Evolutionary conservation across 768 basidiomycete species (phyloP).

Genomic region (Pleurotus ostreatus): DNA sequence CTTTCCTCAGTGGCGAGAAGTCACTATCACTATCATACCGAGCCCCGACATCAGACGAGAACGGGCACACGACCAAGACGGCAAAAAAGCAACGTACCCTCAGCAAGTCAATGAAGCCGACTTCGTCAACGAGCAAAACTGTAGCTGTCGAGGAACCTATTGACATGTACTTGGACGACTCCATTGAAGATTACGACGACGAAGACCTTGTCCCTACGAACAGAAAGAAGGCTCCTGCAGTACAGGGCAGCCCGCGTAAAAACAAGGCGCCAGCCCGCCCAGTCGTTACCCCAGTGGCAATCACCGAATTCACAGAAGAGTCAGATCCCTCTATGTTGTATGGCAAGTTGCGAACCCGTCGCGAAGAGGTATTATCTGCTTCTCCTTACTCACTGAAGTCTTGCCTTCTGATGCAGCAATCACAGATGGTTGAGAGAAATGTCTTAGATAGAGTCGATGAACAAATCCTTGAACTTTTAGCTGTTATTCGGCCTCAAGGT

Average conservation of each 20-base stretch:
- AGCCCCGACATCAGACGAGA: constrained; percentile 14
- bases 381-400: background rate
- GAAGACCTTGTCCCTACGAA: constrained; percentile 14
- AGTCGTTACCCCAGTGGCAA: no score
- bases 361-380: constrained; percentile 15
- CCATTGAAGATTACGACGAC: constrained; percentile 17
- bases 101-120: constrained; percentile 17
- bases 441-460: background rate
- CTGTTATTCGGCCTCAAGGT: constrained; percentile 39
- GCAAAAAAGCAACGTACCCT: constrained; percentile 16
- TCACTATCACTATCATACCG: constrained; percentile 23
- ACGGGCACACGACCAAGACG: constrained; percentile 17
- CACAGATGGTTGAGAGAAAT: background rate
- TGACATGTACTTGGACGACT: constrained; percentile 27
- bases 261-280: background rate
- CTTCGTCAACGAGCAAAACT: constrained; percentile 15
- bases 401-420: background rate
- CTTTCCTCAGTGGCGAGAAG: constrained; percentile 21
- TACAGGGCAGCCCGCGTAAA: background rate
- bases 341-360: constrained; percentile 19
- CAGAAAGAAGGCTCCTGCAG: no score
- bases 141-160: constrained; percentile 29
- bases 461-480: constrained; percentile 22
- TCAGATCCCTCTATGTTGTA: constrained; percentile 20
- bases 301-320: no score